Evolutionary conservation across 331 rosid genomes (phyloP).

Genomic region (Spiraea crenata): DNA sequence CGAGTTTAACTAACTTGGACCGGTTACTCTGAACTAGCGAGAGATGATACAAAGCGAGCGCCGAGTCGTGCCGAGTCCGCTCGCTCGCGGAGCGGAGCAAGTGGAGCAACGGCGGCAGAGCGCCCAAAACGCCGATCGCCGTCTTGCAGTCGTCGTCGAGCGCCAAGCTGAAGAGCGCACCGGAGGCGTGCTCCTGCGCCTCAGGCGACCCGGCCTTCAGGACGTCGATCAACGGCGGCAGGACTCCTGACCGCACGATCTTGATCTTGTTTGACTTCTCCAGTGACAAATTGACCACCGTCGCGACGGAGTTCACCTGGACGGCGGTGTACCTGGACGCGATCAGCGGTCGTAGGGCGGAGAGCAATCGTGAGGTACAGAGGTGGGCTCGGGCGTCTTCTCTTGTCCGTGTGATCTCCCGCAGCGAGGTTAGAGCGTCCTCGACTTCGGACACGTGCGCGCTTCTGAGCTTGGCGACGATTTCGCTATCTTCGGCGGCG

Average conservation of each 20-base stretch:
- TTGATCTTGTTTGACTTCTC: slow-evolving; percentile 64
- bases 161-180: slow-evolving; percentile 82
- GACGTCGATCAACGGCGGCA: slow-evolving; percentile 70
- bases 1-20: slow-evolving; percentile 63
- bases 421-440: slow-evolving; percentile 53
- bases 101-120: slow-evolving; percentile 64
- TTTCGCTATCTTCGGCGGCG: slow-evolving; percentile 49
- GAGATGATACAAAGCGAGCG: slow-evolving; percentile 73
- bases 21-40: slow-evolving; percentile 73
- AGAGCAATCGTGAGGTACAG: slow-evolving; percentile 55
- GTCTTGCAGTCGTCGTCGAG: slow-evolving; percentile 71
- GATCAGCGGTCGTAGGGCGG: slow-evolving; percentile 43
- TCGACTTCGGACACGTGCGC: slow-evolving; percentile 41
- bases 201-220: slow-evolving; percentile 63
- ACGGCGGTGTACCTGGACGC: slow-evolving; percentile 43
- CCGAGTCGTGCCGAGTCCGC: slow-evolving; percentile 81
- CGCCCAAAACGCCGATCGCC: slow-evolving; percentile 87
- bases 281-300: slow-evolving; percentile 70
- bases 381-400: slow-evolving; percentile 56
- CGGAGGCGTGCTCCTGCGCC: slow-evolving; percentile 82
- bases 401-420: slow-evolving; percentile 53
- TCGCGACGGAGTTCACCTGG: slow-evolving; percentile 75
- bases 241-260: slow-evolving; percentile 88
- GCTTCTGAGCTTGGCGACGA: slow-evolving; percentile 50
- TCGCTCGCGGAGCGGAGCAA: slow-evolving; percentile 55